Base-by-base conservation (phyloP, 441 rosid genomes). In the Raphanus hybrid region DNA sequence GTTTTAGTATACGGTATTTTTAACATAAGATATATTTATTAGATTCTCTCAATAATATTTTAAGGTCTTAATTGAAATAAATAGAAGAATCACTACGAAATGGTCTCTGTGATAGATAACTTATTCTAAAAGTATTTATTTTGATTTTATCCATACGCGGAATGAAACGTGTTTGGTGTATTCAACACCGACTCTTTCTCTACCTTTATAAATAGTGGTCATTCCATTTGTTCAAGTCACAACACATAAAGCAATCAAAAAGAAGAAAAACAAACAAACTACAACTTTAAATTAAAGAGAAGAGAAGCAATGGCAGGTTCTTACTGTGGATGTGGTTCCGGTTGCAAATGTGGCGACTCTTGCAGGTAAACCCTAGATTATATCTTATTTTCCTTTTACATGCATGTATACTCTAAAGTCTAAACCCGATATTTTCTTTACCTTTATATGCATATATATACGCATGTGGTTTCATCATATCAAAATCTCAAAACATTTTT, bases 271-370 rank as follows among this genome's bases (percentile, higher is more conserved):
- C 0, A 11, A 35, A 20, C 3, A 39, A 71, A 78, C 10, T 67
- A 48, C 18, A 26, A 50, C 9, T 0, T 57, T 16, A 14, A 16
- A 74, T 43, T 78, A 64, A 69, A 79, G 63, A 57, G 35, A 69
- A 69, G 27, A 34, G 39, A 34, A 34, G 39, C 55, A 75, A 80
- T 80, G 82, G 72, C 82, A 11, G 73, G 73, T 48, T 65, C 82
- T 70, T 87, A 69, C 81, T 92, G 97, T 75, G 87, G 89, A 63
- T 90, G 97, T 48, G 93, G 87, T 41, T 75, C 93, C 3, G 15
- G 58, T 79, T 91, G 92, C 87, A 75, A 52, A 23, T 90, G 97
- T 78, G 87, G 90, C 81, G 73, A 62, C 27, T 78, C 89, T 86
- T 86, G 91, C 86, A 62, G 65, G 77, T 76, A 50, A 70, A 0